Evolutionary conservation across 768 basidiomycete species (phyloP), one percentile per base, ranked within the genome.

Genomic region (Floccularia luteovirens): DNA sequence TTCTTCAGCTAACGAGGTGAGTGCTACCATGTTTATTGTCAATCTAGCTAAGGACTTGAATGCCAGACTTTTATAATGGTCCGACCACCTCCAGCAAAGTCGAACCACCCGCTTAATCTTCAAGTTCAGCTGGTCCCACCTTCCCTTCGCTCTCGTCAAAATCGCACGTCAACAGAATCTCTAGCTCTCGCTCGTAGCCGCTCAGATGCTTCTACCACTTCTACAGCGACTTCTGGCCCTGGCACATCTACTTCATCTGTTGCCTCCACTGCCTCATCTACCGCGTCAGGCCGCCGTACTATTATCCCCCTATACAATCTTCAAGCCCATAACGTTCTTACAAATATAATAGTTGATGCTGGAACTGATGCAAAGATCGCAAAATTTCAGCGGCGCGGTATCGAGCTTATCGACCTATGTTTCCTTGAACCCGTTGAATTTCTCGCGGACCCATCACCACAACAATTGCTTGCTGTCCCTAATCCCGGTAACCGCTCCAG

Each of bases 51-150:
- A n/a, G n/a, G n/a, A n/a, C n/a, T n/a, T n/a, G n/a, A n/a, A n/a
- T n/a, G n/a, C n/a, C 55, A 93, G 90, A 88, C 85, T 0, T 90
- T 92, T 63, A 87, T 93, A 42, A 79, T 94, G 53, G 92, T 94
- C 41, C 79, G 88, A 36, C 92, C 92, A 3, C 90, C 90, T 2
- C 89, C 90, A 1, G 77, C 86, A 4, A 79, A 81, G 50, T 70
- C 76, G n/a, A 86, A 85, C 46, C 89, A 93, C 48, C 85, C 90
- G 0, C 68, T 93, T 31, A 92, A 93, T 56, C 70, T 94, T 1
- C 92, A 96, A 51, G 81, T 96, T 8, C 92, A 96, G 58, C 80
- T 96, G 30, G 83, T 94, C 1, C 87, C 88, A 4, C 83, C 80
- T 30, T 71, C 62, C 47, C 62, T 62, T 39, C 76, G 64, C 43